Percentiles rank a stretch among this genome's conserved stretches.
These are phyloP conservation scores for Cyberlindnera americana DNA, from an alignment of 805 yeast genomes.

Conservation along the genomic window DNA sequence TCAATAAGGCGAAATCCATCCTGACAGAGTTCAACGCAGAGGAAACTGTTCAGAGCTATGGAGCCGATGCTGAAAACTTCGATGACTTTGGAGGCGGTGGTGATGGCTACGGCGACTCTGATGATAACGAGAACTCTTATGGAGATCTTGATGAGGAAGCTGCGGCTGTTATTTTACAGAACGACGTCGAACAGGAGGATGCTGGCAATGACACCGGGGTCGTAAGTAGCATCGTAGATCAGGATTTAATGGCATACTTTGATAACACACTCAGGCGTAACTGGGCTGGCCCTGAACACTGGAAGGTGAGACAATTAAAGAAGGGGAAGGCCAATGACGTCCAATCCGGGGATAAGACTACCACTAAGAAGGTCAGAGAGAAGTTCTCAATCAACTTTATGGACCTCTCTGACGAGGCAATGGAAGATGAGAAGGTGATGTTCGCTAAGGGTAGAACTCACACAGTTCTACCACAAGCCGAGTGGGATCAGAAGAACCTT, in stretches of 20 bases:
- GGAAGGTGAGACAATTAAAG: constrained; percentile 72
- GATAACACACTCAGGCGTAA: constrained; percentile 63
- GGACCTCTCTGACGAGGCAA: constrained; percentile 22
- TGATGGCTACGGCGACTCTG: constrained; percentile 55
- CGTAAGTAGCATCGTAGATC: constrained; percentile 41
- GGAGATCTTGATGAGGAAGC: constrained; percentile 17
- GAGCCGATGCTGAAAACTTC: not conserved
- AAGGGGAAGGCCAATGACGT: constrained; percentile 5
- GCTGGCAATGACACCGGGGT: constrained; percentile 14
- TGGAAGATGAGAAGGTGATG: constrained; percentile 35
- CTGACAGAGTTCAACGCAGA: constrained; percentile 10
- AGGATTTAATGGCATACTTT: constrained; percentile 72
- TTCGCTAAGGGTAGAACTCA: constrained; percentile 32
- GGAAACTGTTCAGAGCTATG: constrained; percentile 4
- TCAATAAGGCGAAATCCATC: constrained; percentile 33
- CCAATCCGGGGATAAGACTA: constrained; percentile 1
- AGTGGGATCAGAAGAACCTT: constrained; percentile 39
- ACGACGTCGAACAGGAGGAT: constrained; percentile 20
- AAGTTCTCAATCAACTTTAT: constrained; percentile 41
- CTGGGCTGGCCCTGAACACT: constrained; percentile 93
- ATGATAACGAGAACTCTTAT: constrained; percentile 17
- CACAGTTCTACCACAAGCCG: constrained; percentile 39
- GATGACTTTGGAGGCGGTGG: not conserved
- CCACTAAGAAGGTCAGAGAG: constrained; percentile 30
- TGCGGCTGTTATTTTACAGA: constrained; percentile 23